Evolutionary conservation across 2,329 filamentous ascomycete genomes (phyloP).

Genomic region (Cordyceps fumosorosea): DNA sequence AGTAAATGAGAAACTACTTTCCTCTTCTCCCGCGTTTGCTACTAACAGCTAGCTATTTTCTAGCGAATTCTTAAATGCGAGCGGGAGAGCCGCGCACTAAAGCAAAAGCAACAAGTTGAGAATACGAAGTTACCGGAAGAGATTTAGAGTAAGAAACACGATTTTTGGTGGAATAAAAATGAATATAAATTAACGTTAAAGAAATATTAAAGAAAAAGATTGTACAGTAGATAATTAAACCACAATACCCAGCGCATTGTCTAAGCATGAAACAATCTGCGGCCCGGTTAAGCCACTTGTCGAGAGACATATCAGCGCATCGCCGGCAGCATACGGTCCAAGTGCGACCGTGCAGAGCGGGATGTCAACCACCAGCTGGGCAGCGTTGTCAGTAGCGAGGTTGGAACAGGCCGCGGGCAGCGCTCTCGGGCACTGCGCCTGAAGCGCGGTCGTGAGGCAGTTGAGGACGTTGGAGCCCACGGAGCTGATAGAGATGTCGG

Average conservation of each 20-base stretch:
- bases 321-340: conserved; percentile 3
- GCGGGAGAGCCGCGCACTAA: too few relatives aligned
- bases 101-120: too few relatives aligned
- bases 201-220: neutral
- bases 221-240: neutral
- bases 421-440: neutral
- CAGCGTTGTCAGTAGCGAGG: neutral
- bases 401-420: neutral
- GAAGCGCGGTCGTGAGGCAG: conserved; percentile 2
- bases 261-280: conserved; percentile 1
- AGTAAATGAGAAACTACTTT: too few relatives aligned
- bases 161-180: neutral
- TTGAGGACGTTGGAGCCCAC: neutral
- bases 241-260: neutral
- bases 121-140: too few relatives aligned
- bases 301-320: neutral
- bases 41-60: too few relatives aligned
- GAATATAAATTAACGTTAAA: neutral
- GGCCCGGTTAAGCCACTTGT: neutral
- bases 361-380: neutral
- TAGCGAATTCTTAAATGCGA: too few relatives aligned
- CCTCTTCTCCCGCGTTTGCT: too few relatives aligned
- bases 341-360: neutral
- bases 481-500: neutral
- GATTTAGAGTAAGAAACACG: too few relatives aligned